Conservation (phyloP, 2,329 filamentous ascomycete species). For the Harringtonia lauricola region DNA sequence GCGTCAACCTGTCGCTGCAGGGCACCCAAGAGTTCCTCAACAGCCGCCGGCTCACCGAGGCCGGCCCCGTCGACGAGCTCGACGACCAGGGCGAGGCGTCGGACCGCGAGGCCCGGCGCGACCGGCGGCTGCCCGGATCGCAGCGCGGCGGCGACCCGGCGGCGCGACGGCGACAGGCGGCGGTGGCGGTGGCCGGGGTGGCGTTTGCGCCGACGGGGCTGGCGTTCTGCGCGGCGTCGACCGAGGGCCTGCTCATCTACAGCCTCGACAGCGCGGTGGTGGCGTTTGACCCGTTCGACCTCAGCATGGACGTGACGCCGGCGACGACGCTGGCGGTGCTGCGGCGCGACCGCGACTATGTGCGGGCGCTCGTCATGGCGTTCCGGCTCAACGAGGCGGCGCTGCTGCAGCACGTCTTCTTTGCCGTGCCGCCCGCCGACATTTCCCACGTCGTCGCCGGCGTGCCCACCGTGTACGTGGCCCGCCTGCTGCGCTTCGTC, state of each 20-base stretch:
- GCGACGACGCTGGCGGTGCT: constrained; percentile 64
- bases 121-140: constrained; percentile 70
- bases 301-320: constrained; percentile 89
- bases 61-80: constrained; percentile 71
- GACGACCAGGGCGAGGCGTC: constrained; percentile 83
- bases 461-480: constrained; percentile 76
- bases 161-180: constrained; percentile 61
- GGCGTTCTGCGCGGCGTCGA: constrained; percentile 88
- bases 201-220: constrained; percentile 82
- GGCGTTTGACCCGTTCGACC: constrained; percentile 90
- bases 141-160: constrained; percentile 77
- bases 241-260: constrained; percentile 89
- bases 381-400: constrained; percentile 86
- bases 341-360: constrained; percentile 61
- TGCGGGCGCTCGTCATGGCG: constrained; percentile 92
- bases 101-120: constrained; percentile 75
- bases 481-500: constrained; percentile 75
- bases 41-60: constrained; percentile 83
- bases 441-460: constrained; percentile 69
- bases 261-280: constrained; percentile 73
- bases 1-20: constrained; percentile 87
- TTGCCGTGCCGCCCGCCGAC: constrained; percentile 64
- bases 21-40: constrained; percentile 97
- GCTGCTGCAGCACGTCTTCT: constrained; percentile 76
- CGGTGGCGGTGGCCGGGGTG: constrained; percentile 75